Percentiles rank a stretch among this genome's conserved stretches.
Evolutionary conservation across 495 filamentous ascomycete species (phyloP).

Genomic region (Pseudomonodictys pantanalensis): DNA sequence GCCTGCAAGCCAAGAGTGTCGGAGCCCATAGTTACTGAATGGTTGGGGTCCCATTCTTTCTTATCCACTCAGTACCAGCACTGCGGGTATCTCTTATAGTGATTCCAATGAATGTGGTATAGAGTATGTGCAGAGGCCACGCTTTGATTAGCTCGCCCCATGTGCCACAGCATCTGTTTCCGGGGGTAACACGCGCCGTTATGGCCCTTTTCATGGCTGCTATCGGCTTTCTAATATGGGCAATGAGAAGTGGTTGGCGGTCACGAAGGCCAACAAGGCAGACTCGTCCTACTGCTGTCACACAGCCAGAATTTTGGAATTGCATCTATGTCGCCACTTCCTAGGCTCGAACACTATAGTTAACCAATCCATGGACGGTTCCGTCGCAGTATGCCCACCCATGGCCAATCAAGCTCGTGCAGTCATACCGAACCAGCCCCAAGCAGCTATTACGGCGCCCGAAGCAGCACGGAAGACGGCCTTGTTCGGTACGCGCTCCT

Average conservation of each 20-base stretch:
- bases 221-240: not conserved
- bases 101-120: not conserved
- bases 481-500: slow-evolving; percentile 35
- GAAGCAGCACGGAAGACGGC: slow-evolving; percentile 39
- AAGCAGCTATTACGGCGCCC: slow-evolving; percentile 33
- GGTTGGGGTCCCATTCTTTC: not conserved
- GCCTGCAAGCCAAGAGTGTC: no score
- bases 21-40: not conserved
- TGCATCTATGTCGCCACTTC: not conserved
- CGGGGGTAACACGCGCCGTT: no score
- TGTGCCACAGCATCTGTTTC: no score
- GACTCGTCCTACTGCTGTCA: not conserved
- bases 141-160: no score
- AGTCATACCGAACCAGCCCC: slow-evolving; percentile 38
- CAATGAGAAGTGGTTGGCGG: not conserved
- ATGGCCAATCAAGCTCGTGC: slow-evolving; percentile 5
- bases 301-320: not conserved
- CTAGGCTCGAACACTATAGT: no score
- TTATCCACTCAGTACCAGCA: not conserved
- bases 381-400: not conserved
- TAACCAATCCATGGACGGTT: not conserved
- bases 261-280: not conserved
- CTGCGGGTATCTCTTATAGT: not conserved
- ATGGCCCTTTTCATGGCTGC: not conserved
- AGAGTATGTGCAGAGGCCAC: no score